Evolutionary conservation across 2,329 filamentous ascomycete species (phyloP).

Genomic region (Penicillium sp.): DNA sequence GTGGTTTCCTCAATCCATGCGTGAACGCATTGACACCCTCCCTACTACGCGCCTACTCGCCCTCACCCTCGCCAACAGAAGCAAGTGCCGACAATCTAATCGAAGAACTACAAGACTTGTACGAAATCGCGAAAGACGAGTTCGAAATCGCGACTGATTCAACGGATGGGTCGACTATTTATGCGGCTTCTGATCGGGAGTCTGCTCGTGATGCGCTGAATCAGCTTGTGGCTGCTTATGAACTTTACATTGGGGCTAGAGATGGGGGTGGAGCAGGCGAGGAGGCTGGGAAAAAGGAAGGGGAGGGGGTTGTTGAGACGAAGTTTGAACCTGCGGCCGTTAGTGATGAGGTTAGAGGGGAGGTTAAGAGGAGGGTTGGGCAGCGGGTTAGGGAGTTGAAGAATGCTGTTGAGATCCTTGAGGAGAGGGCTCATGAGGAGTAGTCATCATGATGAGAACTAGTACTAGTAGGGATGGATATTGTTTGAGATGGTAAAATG

Average conservation of each 20-base stretch:
- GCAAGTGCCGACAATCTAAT: constrained; percentile 37
- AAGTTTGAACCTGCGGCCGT: constrained; percentile 38
- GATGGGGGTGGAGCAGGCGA: not conserved
- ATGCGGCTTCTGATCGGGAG: constrained; percentile 51
- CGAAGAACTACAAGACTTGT: constrained; percentile 44
- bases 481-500: too few relatives aligned
- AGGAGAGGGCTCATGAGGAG: constrained; percentile 45
- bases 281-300: constrained; percentile 8
- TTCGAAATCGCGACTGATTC: constrained; percentile 56
- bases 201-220: constrained; percentile 52
- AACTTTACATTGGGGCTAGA: constrained; percentile 36
- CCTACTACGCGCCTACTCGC: not conserved
- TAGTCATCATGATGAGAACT: too few relatives aligned
- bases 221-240: constrained; percentile 40
- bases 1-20: too few relatives aligned
- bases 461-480: too few relatives aligned
- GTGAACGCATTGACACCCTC: not conserved
- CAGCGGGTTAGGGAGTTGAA: constrained; percentile 52
- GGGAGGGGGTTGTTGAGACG: constrained; percentile 32
- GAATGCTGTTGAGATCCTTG: constrained; percentile 48
- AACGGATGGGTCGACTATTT: constrained; percentile 50
- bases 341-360: constrained; percentile 38
- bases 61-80: not conserved
- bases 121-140: constrained; percentile 51
- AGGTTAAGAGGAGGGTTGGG: constrained; percentile 50